A percentile compares a stretch with the other conserved stretches of the same genome.
Conservation (phyloP, 2,329 filamentous ascomycete genomes). For the Paramyrothecium sp. region DNA sequence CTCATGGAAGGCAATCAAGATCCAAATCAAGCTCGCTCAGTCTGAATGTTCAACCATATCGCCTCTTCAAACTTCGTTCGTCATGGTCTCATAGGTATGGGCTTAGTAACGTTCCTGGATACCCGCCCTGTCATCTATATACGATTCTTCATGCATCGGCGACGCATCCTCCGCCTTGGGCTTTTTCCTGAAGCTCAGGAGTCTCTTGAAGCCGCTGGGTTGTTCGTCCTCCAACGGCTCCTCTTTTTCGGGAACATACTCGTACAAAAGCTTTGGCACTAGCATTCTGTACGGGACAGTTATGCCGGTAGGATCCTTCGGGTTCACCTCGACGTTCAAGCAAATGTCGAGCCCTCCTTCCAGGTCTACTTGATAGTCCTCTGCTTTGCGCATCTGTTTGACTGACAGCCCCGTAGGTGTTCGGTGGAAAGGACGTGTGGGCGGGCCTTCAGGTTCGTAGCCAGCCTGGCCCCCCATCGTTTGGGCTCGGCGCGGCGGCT, state of each 20-base stretch:
- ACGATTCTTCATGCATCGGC: constrained; percentile 3
- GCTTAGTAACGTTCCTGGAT: background rate
- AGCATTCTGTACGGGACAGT: constrained; percentile 85
- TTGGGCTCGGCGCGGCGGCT: constrained; percentile 28
- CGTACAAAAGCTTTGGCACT: constrained; percentile 73
- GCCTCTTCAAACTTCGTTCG: background rate
- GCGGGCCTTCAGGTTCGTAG: constrained; percentile 18
- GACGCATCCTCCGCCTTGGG: constrained; percentile 12
- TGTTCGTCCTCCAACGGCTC: constrained; percentile 14
- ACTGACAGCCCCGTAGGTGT: constrained; percentile 67
- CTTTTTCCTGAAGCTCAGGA: constrained; percentile 44
- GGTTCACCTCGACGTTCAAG: constrained; percentile 85
- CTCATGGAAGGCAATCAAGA: background rate
- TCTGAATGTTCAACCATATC: background rate
- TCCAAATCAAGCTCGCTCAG: background rate
- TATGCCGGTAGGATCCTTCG: constrained; percentile 81
- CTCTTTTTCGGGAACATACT: constrained; percentile 44
- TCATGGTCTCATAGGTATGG: background rate
- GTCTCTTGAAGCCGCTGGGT: constrained; percentile 38
- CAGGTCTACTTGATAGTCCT: constrained; percentile 66
- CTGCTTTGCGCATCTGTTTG: constrained; percentile 57
- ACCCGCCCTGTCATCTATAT: background rate
- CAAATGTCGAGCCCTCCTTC: constrained; percentile 83
- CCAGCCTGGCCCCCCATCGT: constrained; percentile 24
- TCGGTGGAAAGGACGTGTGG: constrained; percentile 55